These are phyloP conservation scores for Camellia japonica DNA, from an alignment of 148 eudicot genomes.

Conservation along the genomic window DNA sequence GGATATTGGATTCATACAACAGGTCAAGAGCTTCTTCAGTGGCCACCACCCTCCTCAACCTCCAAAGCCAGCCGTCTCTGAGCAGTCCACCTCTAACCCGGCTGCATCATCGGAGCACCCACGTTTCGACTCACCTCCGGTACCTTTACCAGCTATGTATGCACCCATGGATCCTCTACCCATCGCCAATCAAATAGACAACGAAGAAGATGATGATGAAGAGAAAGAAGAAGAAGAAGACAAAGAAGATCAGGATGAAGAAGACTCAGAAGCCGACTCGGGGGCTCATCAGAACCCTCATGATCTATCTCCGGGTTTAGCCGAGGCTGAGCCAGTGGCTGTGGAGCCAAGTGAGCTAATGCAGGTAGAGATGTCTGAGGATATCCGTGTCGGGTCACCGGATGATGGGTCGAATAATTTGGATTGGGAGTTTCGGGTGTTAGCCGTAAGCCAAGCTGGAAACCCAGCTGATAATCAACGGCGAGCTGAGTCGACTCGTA, in stretches of 20 bases:
- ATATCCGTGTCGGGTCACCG: conserved; percentile 56
- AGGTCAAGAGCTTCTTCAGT: conserved; percentile 40
- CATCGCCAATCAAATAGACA: not conserved
- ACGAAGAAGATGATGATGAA: conserved; percentile 16
- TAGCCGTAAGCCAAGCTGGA: conserved; percentile 16
- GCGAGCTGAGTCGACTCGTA: conserved; percentile 34
- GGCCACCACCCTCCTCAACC: conserved; percentile 27
- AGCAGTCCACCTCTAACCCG: conserved; percentile 63
- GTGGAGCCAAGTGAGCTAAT: conserved; percentile 57
- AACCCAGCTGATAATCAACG: conserved; percentile 19
- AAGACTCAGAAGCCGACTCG: conserved; percentile 24
- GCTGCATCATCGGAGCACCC: conserved; percentile 29
- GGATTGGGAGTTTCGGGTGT: conserved; percentile 39
- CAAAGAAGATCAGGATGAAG: conserved; percentile 6
- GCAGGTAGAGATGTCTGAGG: conserved; percentile 73
- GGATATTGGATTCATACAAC: conserved; percentile 34
- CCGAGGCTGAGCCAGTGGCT: conserved; percentile 12
- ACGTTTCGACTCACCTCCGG: conserved; percentile 17
- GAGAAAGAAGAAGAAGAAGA: conserved; percentile 24
- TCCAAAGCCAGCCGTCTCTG: conserved; percentile 60
- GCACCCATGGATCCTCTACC: conserved; percentile 2
- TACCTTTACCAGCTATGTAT: no score
- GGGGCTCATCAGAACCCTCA: conserved; percentile 4
- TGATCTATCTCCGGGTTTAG: not conserved
- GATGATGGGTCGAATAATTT: conserved; percentile 64